phyloP scores from a whole-genome alignment of 2,329 filamentous ascomycete species.

The Cadophora malorum region DNA sequence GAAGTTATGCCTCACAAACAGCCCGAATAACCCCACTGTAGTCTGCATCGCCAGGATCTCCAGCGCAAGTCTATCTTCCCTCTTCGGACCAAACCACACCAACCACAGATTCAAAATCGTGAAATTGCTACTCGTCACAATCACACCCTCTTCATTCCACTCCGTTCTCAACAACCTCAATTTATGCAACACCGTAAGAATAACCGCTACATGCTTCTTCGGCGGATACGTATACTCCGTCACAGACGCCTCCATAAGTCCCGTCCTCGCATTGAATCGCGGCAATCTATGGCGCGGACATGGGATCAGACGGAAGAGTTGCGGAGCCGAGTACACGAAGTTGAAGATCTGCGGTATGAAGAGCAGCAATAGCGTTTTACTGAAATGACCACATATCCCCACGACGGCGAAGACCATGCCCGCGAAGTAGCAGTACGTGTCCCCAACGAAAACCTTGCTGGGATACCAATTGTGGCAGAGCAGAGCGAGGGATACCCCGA shows the following conservation, averaged over 20 bases:
- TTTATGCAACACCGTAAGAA: constrained; percentile 71
- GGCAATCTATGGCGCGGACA: constrained; percentile 94
- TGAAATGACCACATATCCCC: constrained; percentile 95
- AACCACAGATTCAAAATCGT: constrained; percentile 96
- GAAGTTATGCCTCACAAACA: constrained; percentile 85
- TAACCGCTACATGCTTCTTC: constrained; percentile 62
- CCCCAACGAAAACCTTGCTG: constrained; percentile 92
- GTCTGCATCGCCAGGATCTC: constrained; percentile 84
- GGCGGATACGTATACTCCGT: constrained; percentile 81
- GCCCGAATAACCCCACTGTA: constrained; percentile 75
- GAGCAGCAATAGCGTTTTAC: constrained; percentile 90
- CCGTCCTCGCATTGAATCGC: constrained; percentile 83
- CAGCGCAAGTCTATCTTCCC: constrained; percentile 81
- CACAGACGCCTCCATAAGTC: constrained; percentile 84
- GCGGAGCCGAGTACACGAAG: constrained; percentile 90
- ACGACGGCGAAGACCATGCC: constrained; percentile 99
- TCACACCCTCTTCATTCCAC: constrained; percentile 69
- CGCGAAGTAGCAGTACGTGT: constrained; percentile 99
- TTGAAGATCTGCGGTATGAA: constrained; percentile 96
- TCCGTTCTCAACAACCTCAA: constrained; percentile 73
- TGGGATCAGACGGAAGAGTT: constrained; percentile 87
- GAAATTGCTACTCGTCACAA: constrained; percentile 85
- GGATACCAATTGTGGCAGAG: constrained; percentile 96
- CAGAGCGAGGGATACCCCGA: constrained; percentile 88
- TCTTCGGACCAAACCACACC: constrained; percentile 90